phyloP scores from a whole-genome alignment of 1,139 yeast genomes.

The Yamadazyma buinensis region DNA sequence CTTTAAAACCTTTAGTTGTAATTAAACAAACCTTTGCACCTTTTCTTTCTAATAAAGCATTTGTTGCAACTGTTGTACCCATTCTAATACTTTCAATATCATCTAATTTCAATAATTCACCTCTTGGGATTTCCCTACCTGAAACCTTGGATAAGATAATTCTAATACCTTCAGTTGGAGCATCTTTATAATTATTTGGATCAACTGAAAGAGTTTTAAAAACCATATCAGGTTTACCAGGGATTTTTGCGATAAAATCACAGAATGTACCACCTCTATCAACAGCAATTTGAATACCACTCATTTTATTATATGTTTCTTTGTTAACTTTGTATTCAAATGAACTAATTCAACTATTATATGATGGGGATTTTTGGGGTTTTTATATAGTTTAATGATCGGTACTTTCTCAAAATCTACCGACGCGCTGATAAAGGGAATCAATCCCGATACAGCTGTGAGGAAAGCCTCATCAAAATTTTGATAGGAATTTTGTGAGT shows the following conservation, averaged over 20 bases:
- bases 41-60: constrained; percentile 44
- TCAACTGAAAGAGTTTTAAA: constrained; percentile 80
- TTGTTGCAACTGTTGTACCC: constrained; percentile 43
- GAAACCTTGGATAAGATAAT: constrained; percentile 63
- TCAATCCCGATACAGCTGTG: background rate
- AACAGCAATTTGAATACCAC: constrained; percentile 19
- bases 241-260: constrained; percentile 61
- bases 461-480: no score
- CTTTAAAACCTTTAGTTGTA: constrained; percentile 52
- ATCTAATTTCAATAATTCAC: constrained; percentile 26
- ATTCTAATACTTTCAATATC: constrained; percentile 30
- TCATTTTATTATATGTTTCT: background rate
- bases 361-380: no score
- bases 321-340: background rate
- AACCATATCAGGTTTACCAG: constrained; percentile 33
- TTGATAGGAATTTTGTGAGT: no score
- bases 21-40: constrained; percentile 50
- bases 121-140: constrained; percentile 45
- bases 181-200: constrained; percentile 81
- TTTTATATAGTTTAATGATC: no score
- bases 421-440: background rate
- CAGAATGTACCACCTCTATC: constrained; percentile 89
- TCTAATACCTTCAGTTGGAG: constrained; percentile 88
- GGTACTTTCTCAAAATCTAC: background rate
- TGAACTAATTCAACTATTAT: no score